Base-by-base conservation (phyloP, 2,329 filamentous ascomycete species). In the Aspergillus novoparasiticus region DNA sequence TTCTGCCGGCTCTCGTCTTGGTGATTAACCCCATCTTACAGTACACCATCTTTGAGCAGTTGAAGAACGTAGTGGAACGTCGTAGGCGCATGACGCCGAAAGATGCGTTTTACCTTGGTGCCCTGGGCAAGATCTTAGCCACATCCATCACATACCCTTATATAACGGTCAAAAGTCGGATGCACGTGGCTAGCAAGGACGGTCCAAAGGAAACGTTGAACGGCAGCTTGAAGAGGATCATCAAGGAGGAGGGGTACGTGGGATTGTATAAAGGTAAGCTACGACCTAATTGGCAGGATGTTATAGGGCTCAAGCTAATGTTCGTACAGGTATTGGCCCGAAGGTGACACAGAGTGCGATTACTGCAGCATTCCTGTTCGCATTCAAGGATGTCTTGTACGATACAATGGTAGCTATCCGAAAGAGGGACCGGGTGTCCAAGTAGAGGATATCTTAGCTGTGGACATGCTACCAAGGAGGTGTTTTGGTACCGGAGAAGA, bases 1-100 rank as follows among this genome's bases (percentile, higher is more conserved):
- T 99, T 58, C 85, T 97, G 63, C 95, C 95, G 11, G 95, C 95
- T 0, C 83, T 99, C 70, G 89, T 99, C 69, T 85, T 99, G 67
- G 95, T 99, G 74, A 93, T 97, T 82, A 99, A 99, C 83, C 95
- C 95, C 5, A 99, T 99, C 70, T 83, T 99, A 68, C 95, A 99
- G 82, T 99, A 99, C 81, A 99, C 95, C 19, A 90, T 99, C 61
- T 99, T 98, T 73, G 95, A 99, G 85, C 94, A 99, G 84, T 84
- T 98, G 82, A 98, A 97, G 87, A 97, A 98, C 77, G 73, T 85
- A 30, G 81, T 97, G 61, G 94, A 97, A 86, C 91, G 87, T 77
- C 85, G 86, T 76, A 83, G 84, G 57, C 88, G 90, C 71, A 87
- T 98, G 62, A 96, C 92, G 0, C 93, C 94, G 1, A 90, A 88